These are phyloP conservation scores for Phyllosticta ampelicida DNA, from an alignment of 2,329 filamentous ascomycete species.

Conservation along the genomic window DNA sequence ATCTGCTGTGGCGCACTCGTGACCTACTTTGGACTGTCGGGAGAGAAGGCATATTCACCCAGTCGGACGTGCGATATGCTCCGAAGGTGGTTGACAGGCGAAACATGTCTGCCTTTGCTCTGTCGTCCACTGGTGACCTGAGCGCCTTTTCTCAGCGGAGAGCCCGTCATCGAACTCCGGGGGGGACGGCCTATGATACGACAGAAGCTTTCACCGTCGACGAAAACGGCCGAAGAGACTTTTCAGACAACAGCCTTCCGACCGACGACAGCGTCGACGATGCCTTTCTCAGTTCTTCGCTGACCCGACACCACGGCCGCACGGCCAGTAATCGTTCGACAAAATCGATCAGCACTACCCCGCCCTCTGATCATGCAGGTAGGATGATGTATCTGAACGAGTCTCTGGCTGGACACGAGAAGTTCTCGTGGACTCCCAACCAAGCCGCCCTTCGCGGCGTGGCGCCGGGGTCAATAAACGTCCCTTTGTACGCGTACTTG, in stretches of 20 bases:
- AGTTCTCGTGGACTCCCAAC: constrained; percentile 29
- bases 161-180: constrained; percentile 30
- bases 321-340: constrained; percentile 36
- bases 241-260: constrained; percentile 26
- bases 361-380: constrained; percentile 37
- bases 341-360: constrained; percentile 45
- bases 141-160: constrained; percentile 45
- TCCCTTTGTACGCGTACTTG: constrained; percentile 30
- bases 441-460: constrained; percentile 40
- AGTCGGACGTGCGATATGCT: constrained; percentile 51
- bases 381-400: constrained; percentile 42
- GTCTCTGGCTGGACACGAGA: constrained; percentile 33
- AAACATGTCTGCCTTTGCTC: constrained; percentile 45
- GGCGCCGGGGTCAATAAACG: constrained; percentile 33
- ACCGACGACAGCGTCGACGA: constrained; percentile 49
- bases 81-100: constrained; percentile 48
- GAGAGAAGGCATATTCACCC: constrained; percentile 49
- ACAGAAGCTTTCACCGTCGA: constrained; percentile 29
- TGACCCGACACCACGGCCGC: constrained; percentile 38
- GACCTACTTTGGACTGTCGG: constrained; percentile 56
- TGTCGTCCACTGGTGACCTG: constrained; percentile 48
- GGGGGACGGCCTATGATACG: constrained; percentile 27
- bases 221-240: constrained; percentile 27
- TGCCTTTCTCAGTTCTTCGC: constrained; percentile 39
- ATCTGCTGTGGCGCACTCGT: constrained; percentile 54